Percentiles rank a stretch among this genome's conserved stretches.
Conservation (phyloP, 768 basidiomycete genomes). For the Candolleomyces aberdarensis region DNA sequence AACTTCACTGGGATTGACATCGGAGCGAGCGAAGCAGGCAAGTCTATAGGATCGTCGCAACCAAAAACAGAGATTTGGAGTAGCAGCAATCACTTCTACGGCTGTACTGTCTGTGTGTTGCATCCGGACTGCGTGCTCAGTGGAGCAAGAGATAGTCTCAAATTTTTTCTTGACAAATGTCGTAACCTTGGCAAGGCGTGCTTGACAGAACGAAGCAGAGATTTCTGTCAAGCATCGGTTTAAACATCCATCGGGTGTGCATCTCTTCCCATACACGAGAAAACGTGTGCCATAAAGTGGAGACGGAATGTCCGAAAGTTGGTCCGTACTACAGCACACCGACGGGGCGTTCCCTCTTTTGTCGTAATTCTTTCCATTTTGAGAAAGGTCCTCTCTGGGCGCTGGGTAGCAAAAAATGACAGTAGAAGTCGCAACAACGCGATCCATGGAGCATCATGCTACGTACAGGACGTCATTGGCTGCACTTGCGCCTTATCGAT, state of each 20-base stretch:
- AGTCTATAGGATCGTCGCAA: too few relatives aligned
- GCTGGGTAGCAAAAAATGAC: not conserved
- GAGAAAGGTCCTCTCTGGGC: not conserved
- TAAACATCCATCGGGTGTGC: not conserved
- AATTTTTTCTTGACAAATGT: too few relatives aligned
- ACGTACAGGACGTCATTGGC: not conserved
- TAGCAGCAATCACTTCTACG: too few relatives aligned
- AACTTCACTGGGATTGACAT: too few relatives aligned
- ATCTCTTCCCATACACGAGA: not conserved
- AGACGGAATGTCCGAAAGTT: not conserved
- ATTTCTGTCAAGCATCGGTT: not conserved
- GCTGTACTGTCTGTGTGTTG: too few relatives aligned
- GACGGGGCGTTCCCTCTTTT: not conserved
- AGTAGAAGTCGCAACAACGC: too few relatives aligned
- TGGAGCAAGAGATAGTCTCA: too few relatives aligned
- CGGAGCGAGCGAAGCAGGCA: too few relatives aligned
- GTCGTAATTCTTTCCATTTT: not conserved
- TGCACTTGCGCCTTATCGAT: not conserved
- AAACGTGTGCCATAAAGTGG: not conserved
- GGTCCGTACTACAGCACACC: not conserved
- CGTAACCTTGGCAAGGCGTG: too few relatives aligned
- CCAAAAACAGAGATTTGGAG: too few relatives aligned
- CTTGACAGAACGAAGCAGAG: not conserved
- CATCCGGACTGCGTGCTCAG: too few relatives aligned
- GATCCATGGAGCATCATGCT: not conserved